Conservation (phyloP, 2,329 filamentous ascomycete genomes). For the Talaromyces amestolkiae region DNA sequence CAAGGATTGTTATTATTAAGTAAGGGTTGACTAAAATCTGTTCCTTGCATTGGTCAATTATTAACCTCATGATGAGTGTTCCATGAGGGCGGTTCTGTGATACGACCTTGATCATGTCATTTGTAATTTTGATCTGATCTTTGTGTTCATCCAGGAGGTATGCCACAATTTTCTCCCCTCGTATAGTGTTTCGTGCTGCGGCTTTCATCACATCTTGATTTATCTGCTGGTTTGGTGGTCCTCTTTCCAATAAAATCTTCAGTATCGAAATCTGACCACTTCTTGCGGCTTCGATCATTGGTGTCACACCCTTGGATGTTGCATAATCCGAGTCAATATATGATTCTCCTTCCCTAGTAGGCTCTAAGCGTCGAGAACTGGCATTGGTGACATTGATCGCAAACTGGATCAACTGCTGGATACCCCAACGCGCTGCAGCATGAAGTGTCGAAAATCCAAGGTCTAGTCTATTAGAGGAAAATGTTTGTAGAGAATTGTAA, state of each 20-base stretch:
- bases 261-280: neutral
- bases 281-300: neutral
- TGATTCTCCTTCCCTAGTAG: neutral
- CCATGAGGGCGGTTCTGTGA: neutral
- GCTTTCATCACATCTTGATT: neutral
- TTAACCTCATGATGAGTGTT: neutral
- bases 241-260: neutral
- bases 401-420: neutral
- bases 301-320: neutral
- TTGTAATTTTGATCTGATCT: neutral
- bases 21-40: neutral
- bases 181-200: neutral
- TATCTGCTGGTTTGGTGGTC: neutral
- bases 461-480: neutral
- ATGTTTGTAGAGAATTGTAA: neutral
- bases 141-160: neutral
- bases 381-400: neutral
- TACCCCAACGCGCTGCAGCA: neutral
- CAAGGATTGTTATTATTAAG: neutral
- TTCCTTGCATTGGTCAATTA: neutral
- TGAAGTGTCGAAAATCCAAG: neutral
- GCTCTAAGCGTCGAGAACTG: too few species aligned
- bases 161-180: neutral
- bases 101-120: neutral
- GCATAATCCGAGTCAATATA: neutral